phyloP scores from a whole-genome alignment of 1,284 basidiomycete species.

The Amylostereum areolatum region DNA sequence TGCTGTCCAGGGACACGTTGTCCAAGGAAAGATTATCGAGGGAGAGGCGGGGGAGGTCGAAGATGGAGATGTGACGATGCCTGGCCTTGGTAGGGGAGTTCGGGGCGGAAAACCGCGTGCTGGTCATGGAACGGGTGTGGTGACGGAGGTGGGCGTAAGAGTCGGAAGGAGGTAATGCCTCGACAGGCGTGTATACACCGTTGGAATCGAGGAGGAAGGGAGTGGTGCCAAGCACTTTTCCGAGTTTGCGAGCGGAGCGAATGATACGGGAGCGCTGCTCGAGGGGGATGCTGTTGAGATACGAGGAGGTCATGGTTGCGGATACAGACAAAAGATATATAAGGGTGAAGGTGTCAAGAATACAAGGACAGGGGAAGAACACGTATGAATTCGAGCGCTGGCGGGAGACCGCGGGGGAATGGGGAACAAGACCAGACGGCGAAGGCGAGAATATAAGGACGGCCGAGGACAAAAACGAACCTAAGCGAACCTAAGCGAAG shows the following conservation, averaged over 20 bases:
- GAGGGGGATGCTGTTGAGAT: slow-evolving; percentile 40
- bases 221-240: slow-evolving; percentile 48
- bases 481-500: too few relatives aligned
- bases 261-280: slow-evolving; percentile 48
- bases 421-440: too few relatives aligned
- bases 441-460: too few relatives aligned
- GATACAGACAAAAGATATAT: too few relatives aligned
- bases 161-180: slow-evolving; percentile 1
- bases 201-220: slow-evolving; percentile 42
- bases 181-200: background rate
- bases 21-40: background rate
- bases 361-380: too few relatives aligned
- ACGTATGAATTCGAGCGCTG: too few relatives aligned
- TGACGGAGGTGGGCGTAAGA: slow-evolving; percentile 10
- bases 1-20: too few relatives aligned
- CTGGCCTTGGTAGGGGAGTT: slow-evolving; percentile 3
- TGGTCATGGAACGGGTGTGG: slow-evolving; percentile 19
- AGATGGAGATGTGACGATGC: slow-evolving; percentile 29
- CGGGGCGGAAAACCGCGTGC: slow-evolving; percentile 9
- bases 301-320: too few relatives aligned
- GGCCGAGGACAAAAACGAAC: too few relatives aligned
- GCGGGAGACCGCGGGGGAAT: too few relatives aligned
- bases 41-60: slow-evolving; percentile 15
- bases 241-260: slow-evolving; percentile 55
- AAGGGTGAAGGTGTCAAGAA: too few relatives aligned